These are phyloP conservation scores for Nigrospora oryzae DNA, from an alignment of 2,329 filamentous ascomycete species.

Conservation along the genomic window DNA sequence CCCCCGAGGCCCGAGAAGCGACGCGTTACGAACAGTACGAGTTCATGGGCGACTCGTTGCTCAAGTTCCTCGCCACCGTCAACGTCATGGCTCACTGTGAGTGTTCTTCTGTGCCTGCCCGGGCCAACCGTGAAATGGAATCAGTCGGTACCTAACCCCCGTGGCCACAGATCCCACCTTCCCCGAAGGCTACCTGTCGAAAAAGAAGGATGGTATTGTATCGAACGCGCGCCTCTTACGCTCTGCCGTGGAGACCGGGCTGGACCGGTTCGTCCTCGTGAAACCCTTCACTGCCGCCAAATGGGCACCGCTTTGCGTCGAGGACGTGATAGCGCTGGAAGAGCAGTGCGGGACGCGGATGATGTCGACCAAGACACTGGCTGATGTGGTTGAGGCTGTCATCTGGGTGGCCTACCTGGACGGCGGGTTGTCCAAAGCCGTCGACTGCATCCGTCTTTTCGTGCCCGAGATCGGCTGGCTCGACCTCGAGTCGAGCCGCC, in stretches of 20 bases:
- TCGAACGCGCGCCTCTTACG: conserved; percentile 66
- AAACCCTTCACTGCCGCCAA: conserved; percentile 58
- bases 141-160: not conserved
- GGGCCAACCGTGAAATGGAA: not conserved
- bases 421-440: conserved; percentile 56
- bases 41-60: conserved; percentile 75
- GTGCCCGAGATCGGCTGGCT: conserved; percentile 51
- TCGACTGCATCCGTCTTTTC: conserved; percentile 58
- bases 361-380: conserved; percentile 63
- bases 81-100: conserved; percentile 50
- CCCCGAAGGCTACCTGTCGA: conserved; percentile 70
- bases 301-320: conserved; percentile 62
- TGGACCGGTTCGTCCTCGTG: conserved; percentile 67
- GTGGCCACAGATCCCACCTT: conserved; percentile 45
- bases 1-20: conserved; percentile 49
- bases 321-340: conserved; percentile 23
- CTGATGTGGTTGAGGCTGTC: conserved; percentile 80
- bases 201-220: conserved; percentile 60
- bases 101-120: conserved; percentile 12
- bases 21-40: conserved; percentile 78
- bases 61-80: conserved; percentile 66
- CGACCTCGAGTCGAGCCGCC: conserved; percentile 29
- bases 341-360: conserved; percentile 1
- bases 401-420: conserved; percentile 68
- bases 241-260: conserved; percentile 51